Percentiles rank a stretch among this genome's conserved stretches.
Conservation (phyloP, 169 alveolate genomes). For the Ichthyophthirius multifiliis region DNA sequence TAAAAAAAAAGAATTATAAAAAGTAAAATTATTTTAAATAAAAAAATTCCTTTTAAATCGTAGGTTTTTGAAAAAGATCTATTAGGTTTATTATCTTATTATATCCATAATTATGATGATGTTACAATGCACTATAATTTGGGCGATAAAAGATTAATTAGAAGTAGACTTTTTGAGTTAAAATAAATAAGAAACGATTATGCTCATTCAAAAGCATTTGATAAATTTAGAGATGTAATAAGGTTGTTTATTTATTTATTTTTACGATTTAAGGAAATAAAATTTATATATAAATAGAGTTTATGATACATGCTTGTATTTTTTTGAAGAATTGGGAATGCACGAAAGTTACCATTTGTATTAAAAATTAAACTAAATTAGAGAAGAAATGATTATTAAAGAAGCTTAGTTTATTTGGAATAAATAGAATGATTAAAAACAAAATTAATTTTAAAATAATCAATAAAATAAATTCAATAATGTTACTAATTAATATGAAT, state of each 20-base stretch:
- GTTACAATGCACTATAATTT: neutral
- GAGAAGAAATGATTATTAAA: neutral
- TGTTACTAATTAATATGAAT: too few relatives aligned
- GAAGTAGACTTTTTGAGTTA: constrained; percentile 2
- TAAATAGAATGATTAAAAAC: neutral
- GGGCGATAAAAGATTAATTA: constrained; percentile 11
- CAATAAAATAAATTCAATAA: too few relatives aligned
- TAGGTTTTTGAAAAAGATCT: neutral
- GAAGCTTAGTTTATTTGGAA: neutral
- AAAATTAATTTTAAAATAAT: neutral
- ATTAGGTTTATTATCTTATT: neutral
- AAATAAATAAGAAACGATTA: neutral
- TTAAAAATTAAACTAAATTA: neutral
- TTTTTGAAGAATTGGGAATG: neutral
- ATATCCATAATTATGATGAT: neutral
- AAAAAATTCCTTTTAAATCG: neutral
- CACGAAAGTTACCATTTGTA: neutral
- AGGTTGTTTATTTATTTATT: neutral
- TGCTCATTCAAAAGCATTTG: neutral
- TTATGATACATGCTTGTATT: neutral
- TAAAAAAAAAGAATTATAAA: neutral
- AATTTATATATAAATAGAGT: neutral
- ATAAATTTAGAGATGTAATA: neutral
- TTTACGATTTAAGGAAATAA: neutral
- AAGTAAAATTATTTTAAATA: neutral